Evolutionary conservation across 352 stramenopile genomes (phyloP).

Genomic region (Lagenidium giganteum): DNA sequence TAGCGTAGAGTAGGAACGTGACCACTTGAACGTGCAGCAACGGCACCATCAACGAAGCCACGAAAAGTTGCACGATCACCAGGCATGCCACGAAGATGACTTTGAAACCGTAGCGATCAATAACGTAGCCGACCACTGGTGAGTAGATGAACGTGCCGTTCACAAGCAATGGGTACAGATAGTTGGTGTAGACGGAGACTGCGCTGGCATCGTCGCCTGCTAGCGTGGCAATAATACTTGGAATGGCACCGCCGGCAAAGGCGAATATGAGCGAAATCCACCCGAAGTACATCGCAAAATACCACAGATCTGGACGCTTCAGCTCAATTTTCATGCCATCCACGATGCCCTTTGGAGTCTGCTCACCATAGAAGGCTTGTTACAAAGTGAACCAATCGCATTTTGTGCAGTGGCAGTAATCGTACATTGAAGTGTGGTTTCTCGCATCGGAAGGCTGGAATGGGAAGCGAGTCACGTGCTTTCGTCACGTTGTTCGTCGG

Average conservation of each 20-base stretch:
- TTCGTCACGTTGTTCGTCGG: conserved; percentile 66
- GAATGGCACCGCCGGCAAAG: conserved; percentile 70
- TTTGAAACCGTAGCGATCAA: conserved; percentile 80
- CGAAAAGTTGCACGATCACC: conserved; percentile 58
- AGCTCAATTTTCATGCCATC: conserved; percentile 55
- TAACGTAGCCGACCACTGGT: conserved; percentile 60
- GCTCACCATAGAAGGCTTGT: background rate
- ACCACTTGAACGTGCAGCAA: conserved; percentile 52
- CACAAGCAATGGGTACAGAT: conserved; percentile 69
- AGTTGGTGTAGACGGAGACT: conserved; percentile 52
- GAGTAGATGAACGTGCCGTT: conserved; percentile 83
- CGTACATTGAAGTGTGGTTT: conserved; percentile 46
- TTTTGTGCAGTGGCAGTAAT: background rate
- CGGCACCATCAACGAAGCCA: conserved; percentile 53
- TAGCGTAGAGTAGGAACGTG: conserved; percentile 69
- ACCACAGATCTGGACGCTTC: conserved; percentile 56
- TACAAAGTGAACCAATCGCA: background rate
- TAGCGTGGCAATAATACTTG: conserved; percentile 49
- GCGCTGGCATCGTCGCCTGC: conserved; percentile 20
- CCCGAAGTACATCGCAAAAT: conserved; percentile 72
- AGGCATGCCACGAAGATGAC: conserved; percentile 63
- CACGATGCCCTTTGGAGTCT: conserved; percentile 33
- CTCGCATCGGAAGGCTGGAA: conserved; percentile 52
- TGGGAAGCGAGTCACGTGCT: conserved; percentile 30
- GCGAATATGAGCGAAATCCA: conserved; percentile 81